phyloP scores from a whole-genome alignment of 352 stramenopile species.

The Ochromonadaceae sp. region DNA sequence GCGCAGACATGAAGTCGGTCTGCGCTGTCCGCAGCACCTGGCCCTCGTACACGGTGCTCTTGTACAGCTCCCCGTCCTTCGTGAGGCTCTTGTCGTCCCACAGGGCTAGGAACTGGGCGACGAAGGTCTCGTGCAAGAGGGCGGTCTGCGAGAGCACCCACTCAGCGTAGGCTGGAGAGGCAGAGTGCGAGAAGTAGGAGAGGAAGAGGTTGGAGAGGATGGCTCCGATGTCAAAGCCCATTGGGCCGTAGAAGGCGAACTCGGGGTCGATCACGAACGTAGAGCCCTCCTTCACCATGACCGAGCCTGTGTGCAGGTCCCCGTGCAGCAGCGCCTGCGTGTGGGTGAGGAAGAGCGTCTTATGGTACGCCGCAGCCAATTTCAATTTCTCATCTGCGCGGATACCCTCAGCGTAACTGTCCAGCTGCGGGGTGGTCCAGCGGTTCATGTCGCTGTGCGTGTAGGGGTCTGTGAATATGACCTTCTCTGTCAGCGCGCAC shows the following conservation, averaged over 20 bases:
- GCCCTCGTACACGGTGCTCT: neutral
- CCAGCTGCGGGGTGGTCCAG: conserved; percentile 39
- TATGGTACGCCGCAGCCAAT: conserved; percentile 31
- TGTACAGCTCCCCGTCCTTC: too few relatives aligned
- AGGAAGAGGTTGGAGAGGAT: conserved; percentile 37
- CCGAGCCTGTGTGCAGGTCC: conserved; percentile 53
- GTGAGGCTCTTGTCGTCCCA: conserved; percentile 25
- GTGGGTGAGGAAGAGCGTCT: conserved; percentile 34
- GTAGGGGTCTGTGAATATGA: conserved; percentile 44
- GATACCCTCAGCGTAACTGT: conserved; percentile 27
- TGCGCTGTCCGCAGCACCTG: conserved; percentile 17
- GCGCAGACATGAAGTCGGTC: conserved; percentile 16
- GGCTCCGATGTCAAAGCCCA: conserved; percentile 40
- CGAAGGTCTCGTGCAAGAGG: conserved; percentile 26
- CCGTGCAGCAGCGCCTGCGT: conserved; percentile 42
- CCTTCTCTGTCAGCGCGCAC: conserved; percentile 38
- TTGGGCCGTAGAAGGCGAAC: conserved; percentile 44
- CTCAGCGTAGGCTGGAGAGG: conserved; percentile 23
- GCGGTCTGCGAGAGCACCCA: conserved; percentile 31
- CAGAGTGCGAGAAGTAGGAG: conserved; percentile 25
- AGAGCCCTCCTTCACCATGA: conserved; percentile 43
- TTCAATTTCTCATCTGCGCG: conserved; percentile 30
- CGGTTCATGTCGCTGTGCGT: conserved; percentile 29
- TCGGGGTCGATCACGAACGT: conserved; percentile 39
- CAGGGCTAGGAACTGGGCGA: conserved; percentile 22